Evolutionary conservation across 2,329 filamentous ascomycete genomes (phyloP).

Genomic region (Xylariaceae sp.): DNA sequence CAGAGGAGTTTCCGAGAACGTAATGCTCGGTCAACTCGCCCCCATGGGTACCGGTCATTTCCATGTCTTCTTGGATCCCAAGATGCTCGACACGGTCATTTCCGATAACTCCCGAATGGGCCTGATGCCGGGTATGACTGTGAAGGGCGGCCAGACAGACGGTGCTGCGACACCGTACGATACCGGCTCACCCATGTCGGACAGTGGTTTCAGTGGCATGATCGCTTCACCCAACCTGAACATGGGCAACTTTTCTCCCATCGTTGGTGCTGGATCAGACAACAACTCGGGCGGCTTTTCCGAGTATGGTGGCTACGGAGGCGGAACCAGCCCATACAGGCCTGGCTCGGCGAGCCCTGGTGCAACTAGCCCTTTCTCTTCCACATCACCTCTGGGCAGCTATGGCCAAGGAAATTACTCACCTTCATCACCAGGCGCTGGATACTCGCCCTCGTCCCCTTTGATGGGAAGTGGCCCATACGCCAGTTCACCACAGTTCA

Average conservation of each 20-base stretch:
- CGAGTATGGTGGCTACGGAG: constrained; percentile 50
- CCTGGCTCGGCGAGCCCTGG: constrained; percentile 57
- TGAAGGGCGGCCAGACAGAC: constrained; percentile 69
- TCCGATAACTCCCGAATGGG: constrained; percentile 86
- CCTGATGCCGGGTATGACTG: constrained; percentile 73
- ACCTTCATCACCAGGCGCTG: constrained; percentile 69
- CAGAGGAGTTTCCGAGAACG: constrained; percentile 95
- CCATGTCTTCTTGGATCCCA: constrained; percentile 86
- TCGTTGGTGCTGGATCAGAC: constrained; percentile 71
- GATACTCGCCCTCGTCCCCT: constrained; percentile 75
- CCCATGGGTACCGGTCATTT: constrained; percentile 97
- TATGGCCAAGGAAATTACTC: constrained; percentile 60
- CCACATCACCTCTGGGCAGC: constrained; percentile 58
- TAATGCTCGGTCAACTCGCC: constrained; percentile 95
- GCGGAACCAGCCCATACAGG: constrained; percentile 61
- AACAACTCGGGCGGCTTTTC: constrained; percentile 62
- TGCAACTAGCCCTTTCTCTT: constrained; percentile 71
- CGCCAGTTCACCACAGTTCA: constrained; percentile 59
- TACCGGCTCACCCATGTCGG: constrained; percentile 72
- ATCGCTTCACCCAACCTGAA: constrained; percentile 55
- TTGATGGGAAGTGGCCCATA: constrained; percentile 54
- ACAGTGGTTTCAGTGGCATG: constrained; percentile 60
- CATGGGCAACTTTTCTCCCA: constrained; percentile 69
- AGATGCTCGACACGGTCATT: constrained; percentile 92
- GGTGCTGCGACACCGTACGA: constrained; percentile 96